phyloP scores from a whole-genome alignment of 2,329 filamentous ascomycete species.

The Sarocladium strictum region DNA sequence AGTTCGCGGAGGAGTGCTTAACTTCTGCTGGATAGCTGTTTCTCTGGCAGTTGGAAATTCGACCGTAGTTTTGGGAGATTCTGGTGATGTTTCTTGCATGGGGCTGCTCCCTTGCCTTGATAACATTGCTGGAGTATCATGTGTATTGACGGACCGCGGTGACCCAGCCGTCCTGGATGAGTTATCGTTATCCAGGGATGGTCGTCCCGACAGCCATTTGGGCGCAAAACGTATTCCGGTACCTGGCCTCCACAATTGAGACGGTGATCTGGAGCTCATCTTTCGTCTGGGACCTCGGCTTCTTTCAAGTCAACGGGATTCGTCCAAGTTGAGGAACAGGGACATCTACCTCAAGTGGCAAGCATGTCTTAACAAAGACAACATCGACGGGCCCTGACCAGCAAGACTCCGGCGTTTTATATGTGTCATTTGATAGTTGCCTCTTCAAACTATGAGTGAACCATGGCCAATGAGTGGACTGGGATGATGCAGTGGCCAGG shows the following conservation, averaged over 20 bases:
- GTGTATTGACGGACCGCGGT: neutral
- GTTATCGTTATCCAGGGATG: constrained; percentile 19
- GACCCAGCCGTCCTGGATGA: neutral
- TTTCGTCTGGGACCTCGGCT: constrained; percentile 1
- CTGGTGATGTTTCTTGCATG: too few species aligned
- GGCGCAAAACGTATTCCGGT: constrained; percentile 25
- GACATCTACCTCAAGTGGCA: neutral
- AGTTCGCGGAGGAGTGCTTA: neutral
- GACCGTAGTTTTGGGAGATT: too few species aligned
- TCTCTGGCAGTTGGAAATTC: too few species aligned
- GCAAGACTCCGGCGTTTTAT: neutral
- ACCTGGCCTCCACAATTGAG: constrained; percentile 23
- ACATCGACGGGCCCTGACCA: neutral
- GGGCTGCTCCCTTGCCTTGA: too few species aligned
- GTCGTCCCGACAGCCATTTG: constrained; percentile 12
- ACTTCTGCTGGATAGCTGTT: too few species aligned
- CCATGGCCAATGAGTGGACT: constrained; percentile 11
- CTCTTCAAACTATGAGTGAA: neutral
- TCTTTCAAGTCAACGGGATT: neutral
- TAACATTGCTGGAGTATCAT: neutral
- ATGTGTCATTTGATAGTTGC: neutral
- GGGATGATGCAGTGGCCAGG: constrained; percentile 18
- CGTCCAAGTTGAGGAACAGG: neutral
- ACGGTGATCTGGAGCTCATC: constrained; percentile 12
- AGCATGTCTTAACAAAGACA: neutral